A percentile compares a stretch with the other conserved stretches of the same genome.
phyloP scores from a whole-genome alignment of 2,329 filamentous ascomycete genomes.

The Rutstroemia sp. region DNA sequence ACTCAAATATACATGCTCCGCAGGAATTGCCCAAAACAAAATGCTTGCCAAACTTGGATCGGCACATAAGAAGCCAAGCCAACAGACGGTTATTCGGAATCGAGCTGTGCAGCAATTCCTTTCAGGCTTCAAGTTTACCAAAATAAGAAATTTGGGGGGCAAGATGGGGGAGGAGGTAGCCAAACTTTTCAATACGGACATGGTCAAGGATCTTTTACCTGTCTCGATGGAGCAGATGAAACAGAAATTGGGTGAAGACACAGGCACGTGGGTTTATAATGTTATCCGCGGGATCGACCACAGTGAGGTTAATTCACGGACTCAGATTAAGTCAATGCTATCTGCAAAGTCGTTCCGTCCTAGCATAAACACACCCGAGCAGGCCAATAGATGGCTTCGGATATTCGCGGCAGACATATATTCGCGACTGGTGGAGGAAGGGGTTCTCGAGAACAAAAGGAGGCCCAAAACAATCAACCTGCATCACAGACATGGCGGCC shows the following conservation, averaged over 20 bases:
- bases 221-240: conserved; percentile 71
- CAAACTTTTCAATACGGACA: conserved; percentile 73
- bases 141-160: conserved; percentile 89
- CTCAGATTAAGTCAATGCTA: conserved; percentile 94
- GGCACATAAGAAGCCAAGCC: conserved; percentile 85
- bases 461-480: conserved; percentile 80
- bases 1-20: conserved; percentile 86
- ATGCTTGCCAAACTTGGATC: conserved; percentile 93
- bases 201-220: conserved; percentile 65
- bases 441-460: conserved; percentile 77
- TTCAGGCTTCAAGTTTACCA: conserved; percentile 81
- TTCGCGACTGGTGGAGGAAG: conserved; percentile 82
- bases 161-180: conserved; percentile 86
- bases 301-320: conserved; percentile 83
- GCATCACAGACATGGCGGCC: conserved; percentile 67
- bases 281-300: conserved; percentile 78
- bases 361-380: conserved; percentile 67
- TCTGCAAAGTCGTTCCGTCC: conserved; percentile 94
- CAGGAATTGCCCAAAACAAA: conserved; percentile 83
- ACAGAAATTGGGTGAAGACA: conserved; percentile 73
- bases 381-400: conserved; percentile 76
- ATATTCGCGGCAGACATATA: conserved; percentile 93
- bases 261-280: conserved; percentile 76
- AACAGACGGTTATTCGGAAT: conserved; percentile 88
- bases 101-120: conserved; percentile 76